Percentiles rank a stretch among this genome's conserved stretches.
Evolutionary conservation across 805 yeast species (phyloP).

Genomic region (Lipomyces spencermartinsiae): DNA sequence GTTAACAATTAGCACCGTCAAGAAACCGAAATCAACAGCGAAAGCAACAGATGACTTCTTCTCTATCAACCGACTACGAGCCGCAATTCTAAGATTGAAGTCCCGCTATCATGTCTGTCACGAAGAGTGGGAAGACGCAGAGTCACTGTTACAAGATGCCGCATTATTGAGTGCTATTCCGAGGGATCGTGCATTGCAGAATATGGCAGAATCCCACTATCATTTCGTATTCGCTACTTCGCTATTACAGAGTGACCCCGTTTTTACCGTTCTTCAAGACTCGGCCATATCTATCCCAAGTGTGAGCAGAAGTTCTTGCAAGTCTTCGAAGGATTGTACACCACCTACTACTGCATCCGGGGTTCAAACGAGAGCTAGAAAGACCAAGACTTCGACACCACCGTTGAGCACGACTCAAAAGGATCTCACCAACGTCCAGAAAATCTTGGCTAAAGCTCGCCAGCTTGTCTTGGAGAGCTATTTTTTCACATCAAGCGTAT

Average conservation of each 20-base stretch:
- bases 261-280: constrained; percentile 56
- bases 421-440: constrained; percentile 18
- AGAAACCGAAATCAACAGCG: not conserved
- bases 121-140: constrained; percentile 25
- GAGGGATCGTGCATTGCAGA: constrained; percentile 28
- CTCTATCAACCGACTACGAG: constrained; percentile 9
- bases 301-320: constrained; percentile 4
- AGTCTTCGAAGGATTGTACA: constrained; percentile 1
- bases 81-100: constrained; percentile 8
- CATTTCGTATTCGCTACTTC: constrained; percentile 35
- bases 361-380: constrained; percentile 11
- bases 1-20: not conserved
- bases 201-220: constrained; percentile 28
- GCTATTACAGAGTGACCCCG: constrained; percentile 52
- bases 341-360: not conserved
- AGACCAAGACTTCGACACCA: not conserved
- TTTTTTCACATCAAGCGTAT: constrained; percentile 10
- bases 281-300: constrained; percentile 57
- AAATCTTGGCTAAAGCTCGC: constrained; percentile 17
- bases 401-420: not conserved
- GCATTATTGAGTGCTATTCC: not conserved
- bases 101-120: not conserved
- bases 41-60: not conserved
- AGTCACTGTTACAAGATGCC: constrained; percentile 3
- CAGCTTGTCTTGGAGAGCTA: constrained; percentile 20